A percentile compares a stretch with the other conserved stretches of the same genome.
Conservation (phyloP, 1,139 yeast genomes). For the Geotrichum reessii region DNA sequence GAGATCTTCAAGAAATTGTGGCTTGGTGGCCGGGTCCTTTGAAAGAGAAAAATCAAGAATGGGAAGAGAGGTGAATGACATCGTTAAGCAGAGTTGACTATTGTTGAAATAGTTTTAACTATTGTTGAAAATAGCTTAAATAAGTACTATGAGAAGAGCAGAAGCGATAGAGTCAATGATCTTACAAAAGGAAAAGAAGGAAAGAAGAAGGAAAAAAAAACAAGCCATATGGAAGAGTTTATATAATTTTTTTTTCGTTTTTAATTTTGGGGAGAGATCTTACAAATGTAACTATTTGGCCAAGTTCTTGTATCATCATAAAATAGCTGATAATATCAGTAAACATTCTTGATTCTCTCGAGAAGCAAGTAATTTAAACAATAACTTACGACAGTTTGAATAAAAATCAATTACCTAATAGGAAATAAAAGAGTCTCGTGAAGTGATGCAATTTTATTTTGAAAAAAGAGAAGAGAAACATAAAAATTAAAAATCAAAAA, state of each 20-base stretch:
- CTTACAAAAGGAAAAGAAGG: too few relatives aligned
- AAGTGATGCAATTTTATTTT: not conserved
- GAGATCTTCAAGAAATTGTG: conserved; percentile 43
- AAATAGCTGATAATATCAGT: too few relatives aligned
- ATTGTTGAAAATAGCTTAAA: not conserved
- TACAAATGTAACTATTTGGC: too few relatives aligned
- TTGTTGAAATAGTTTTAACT: not conserved
- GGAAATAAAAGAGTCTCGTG: not conserved
- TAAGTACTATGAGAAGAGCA: not conserved
- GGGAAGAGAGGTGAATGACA: conserved; percentile 27
- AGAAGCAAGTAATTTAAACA: not conserved
- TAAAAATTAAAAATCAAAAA: too few relatives aligned
- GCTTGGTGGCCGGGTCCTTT: conserved; percentile 40
- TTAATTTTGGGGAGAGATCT: too few relatives aligned
- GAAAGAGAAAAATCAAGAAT: conserved; percentile 32
- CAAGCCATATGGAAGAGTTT: not conserved
- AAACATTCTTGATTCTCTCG: not conserved
- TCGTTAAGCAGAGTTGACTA: not conserved
- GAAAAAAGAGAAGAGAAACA: not conserved
- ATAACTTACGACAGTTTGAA: not conserved
- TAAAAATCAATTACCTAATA: not conserved
- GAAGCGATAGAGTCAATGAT: not conserved
- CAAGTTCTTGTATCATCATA: too few relatives aligned
- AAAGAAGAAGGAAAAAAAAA: too few relatives aligned
- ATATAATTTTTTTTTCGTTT: too few relatives aligned